phyloP scores from a whole-genome alignment of 2,329 filamentous ascomycete species.

The Xylaria sp. region DNA sequence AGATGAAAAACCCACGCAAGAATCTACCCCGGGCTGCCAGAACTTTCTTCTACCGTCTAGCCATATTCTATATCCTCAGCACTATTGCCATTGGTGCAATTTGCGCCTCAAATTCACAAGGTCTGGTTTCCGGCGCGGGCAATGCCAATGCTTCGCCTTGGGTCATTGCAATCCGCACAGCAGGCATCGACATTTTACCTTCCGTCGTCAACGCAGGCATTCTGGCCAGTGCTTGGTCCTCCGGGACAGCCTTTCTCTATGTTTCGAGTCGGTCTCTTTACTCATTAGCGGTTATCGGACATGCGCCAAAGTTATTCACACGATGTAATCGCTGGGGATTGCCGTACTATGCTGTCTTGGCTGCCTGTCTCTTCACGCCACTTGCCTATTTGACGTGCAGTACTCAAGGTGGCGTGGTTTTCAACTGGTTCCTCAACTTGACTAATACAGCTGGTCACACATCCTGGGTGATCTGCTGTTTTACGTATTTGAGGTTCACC shows the following conservation, averaged over 20 bases:
- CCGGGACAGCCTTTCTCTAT: slow-evolving; percentile 68
- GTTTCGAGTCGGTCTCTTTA: slow-evolving; percentile 67
- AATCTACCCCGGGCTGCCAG: neutral
- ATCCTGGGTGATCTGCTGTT: neutral
- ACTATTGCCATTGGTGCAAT: slow-evolving; percentile 33
- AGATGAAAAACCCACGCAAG: neutral
- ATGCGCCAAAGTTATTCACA: slow-evolving; percentile 67
- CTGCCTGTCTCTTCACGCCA: neutral
- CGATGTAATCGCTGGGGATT: slow-evolving; percentile 60
- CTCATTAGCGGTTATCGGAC: slow-evolving; percentile 61
- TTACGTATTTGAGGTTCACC: neutral
- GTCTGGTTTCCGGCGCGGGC: slow-evolving; percentile 15
- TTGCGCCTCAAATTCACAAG: slow-evolving; percentile 22
- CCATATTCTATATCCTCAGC: slow-evolving; percentile 37
- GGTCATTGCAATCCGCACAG: slow-evolving; percentile 70
- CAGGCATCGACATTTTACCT: slow-evolving; percentile 64
- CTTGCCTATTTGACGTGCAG: neutral
- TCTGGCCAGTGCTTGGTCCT: slow-evolving; percentile 67
- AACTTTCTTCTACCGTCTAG: neutral
- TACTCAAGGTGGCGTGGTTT: neutral
- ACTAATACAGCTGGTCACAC: neutral
- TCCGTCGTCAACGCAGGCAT: slow-evolving; percentile 71
- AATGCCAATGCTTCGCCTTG: slow-evolving; percentile 55
- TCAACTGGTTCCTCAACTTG: neutral
- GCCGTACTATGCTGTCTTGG: slow-evolving; percentile 61